Base-by-base conservation (phyloP, 148 eudicot genomes). In the Nepenthes mirabilis region DNA sequence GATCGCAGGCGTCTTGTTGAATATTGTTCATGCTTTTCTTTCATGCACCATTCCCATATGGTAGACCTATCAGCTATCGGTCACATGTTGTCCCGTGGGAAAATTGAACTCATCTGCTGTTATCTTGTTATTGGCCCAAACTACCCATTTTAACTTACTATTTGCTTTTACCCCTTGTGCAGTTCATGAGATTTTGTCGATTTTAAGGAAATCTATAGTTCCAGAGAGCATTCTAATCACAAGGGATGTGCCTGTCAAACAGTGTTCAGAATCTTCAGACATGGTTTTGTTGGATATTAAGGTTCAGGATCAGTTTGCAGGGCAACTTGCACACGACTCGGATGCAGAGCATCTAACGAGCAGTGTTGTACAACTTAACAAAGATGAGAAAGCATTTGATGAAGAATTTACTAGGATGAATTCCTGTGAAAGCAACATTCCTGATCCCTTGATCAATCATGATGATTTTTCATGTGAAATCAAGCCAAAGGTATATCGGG, bases 101-200 rank as follows among this genome's bases (percentile, higher is more conserved):
- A 40, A 40, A 40, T 40, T 40, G 6, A 40, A 40, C 45, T 40
- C 45, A 40, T 40, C 45, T 40, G 6, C 8, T 8, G 8, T 40
- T 40, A 8, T 40, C 45, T 40, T 40, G 6, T 40, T 8, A 40
- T 8, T 3, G 45, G 45, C 45, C 45, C 52, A 59, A 59, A 45
- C 36, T 32, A 43, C 49, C 32, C 6, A 8, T 8, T 40, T 40
- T 40, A 40, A 52, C 43, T 36, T 64, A 23, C 32, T 45, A 53
- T 32, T 59, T 56, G 43, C 8, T 40, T 4, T 40, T 4, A 3
- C 45, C 1, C 37, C 11, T 55, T 36, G 67, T 79, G 71, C 90
- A 90, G 97, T 78, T 55, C 56, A 74, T 72, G 82, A 74, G 68
- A 90, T 90, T 50, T 66, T 90, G 71, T 77, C 87, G 56, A 66